Evolutionary conservation across 2,329 filamentous ascomycete genomes (phyloP).

Genomic region (Fusarium concolor): DNA sequence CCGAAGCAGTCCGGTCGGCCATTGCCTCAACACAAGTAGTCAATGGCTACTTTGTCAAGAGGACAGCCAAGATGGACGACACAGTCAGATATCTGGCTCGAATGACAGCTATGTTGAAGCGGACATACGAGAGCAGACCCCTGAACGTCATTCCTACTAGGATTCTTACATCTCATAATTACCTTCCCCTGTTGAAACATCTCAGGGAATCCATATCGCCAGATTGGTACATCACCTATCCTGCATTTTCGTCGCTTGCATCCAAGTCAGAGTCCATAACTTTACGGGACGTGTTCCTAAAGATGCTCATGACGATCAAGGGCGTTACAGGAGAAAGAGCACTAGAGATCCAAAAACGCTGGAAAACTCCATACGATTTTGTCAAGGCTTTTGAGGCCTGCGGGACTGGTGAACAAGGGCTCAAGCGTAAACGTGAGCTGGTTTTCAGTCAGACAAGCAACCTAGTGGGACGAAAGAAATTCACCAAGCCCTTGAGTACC

Average conservation of each 20-base stretch:
- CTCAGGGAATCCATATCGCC: slow-evolving; percentile 63
- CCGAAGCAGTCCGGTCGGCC: slow-evolving; percentile 76
- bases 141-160: slow-evolving; percentile 74
- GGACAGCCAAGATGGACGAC: slow-evolving; percentile 80
- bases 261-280: slow-evolving; percentile 82
- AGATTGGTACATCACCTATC: slow-evolving; percentile 74
- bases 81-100: slow-evolving; percentile 79
- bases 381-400: slow-evolving; percentile 75
- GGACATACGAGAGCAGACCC: slow-evolving; percentile 69
- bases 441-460: slow-evolving; percentile 67
- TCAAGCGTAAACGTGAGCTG: slow-evolving; percentile 69
- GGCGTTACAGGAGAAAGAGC: slow-evolving; percentile 83
- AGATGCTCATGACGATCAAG: slow-evolving; percentile 86
- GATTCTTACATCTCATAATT: slow-evolving; percentile 72
- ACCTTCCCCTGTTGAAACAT: slow-evolving; percentile 71
- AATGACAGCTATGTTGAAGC: slow-evolving; percentile 76
- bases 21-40: slow-evolving; percentile 83
- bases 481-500: slow-evolving; percentile 72
- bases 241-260: slow-evolving; percentile 76
- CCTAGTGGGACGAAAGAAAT: slow-evolving; percentile 75
- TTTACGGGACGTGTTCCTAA: slow-evolving; percentile 79
- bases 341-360: slow-evolving; percentile 81
- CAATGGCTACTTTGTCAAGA: slow-evolving; percentile 82
- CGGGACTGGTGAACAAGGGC: slow-evolving; percentile 60
- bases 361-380: slow-evolving; percentile 78